phyloP scores from a whole-genome alignment of 306 rosid species.

The Cercis canadensis region DNA sequence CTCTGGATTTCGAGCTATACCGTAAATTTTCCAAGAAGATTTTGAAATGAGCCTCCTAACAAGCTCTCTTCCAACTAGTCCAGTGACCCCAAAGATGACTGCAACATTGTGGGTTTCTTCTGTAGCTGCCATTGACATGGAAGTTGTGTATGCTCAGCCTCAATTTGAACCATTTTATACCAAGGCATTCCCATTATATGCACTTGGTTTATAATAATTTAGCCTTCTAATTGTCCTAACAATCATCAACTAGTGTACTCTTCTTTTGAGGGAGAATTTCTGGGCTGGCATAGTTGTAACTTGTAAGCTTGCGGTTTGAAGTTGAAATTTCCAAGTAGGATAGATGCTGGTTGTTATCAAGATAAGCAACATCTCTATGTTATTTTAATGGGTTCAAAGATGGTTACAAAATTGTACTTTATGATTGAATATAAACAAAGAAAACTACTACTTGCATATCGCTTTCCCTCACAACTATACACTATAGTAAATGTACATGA shows the following conservation, averaged over 20 bases:
- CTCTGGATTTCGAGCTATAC: conserved; percentile 73
- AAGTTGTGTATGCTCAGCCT: conserved; percentile 3
- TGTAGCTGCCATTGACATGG: conserved; percentile 49
- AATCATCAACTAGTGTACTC: conserved; percentile 30
- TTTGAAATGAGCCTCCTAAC: conserved; percentile 54
- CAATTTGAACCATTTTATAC: conserved; percentile 55
- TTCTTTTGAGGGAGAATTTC: conserved; percentile 53
- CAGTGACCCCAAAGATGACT: conserved; percentile 84
- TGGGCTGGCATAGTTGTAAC: conserved; percentile 48
- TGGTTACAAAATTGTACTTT: conserved; percentile 43
- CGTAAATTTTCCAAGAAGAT: conserved; percentile 85
- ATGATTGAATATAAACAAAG: conserved; percentile 13
- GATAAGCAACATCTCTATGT: conserved; percentile 45
- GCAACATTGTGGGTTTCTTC: conserved; percentile 59
- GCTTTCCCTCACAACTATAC: too few species aligned
- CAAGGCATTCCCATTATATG: background rate
- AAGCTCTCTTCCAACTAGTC: conserved; percentile 80
- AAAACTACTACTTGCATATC: too few species aligned
- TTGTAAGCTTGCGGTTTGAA: conserved; percentile 38
- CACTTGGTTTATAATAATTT: background rate
- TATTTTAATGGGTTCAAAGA: conserved; percentile 48
- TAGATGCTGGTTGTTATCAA: conserved; percentile 48
- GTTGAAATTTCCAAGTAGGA: conserved; percentile 47
- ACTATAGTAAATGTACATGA: too few species aligned
- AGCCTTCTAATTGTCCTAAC: conserved; percentile 30